Base-by-base conservation (phyloP, 2,329 filamentous ascomycete genomes). In the Paecilomyces formosus region DNA sequence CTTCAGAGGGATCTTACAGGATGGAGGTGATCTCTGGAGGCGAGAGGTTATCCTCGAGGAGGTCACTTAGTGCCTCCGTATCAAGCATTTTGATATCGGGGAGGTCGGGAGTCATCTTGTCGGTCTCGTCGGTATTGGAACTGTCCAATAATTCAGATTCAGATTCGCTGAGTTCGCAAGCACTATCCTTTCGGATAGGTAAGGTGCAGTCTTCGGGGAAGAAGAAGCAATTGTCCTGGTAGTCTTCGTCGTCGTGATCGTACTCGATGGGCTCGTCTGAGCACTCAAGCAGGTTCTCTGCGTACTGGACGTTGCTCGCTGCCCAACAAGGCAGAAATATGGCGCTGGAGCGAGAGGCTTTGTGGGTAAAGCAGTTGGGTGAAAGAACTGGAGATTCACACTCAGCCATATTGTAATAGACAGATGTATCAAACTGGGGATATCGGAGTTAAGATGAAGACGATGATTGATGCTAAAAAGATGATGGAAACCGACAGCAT, bases 41-140 rank as follows among this genome's bases (percentile, higher is more conserved):
- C 18, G 72, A 75, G 8, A 76, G 66, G 56, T 77, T 77, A 62
- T 76, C 75, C 61, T 75, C 71, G 18, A 77, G 62, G 35, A 77
- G 66, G 60, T 75, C 73, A 45, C 72, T 68, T 54, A 77, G 65
- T 31, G 74, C 75, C 66, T 73, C 70, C 22, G 73, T 71, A 62
- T 76, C 74, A 30, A 77, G 66, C 75, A 77, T 77, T 57, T 72
- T 74, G 53, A 77, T 76, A 61, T 75, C 70, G 3, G 75, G 74
- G 30, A 76, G 68, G 49, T 72, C 73, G 54, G 74, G 72, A 55
- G 73, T 72, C 73, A 76, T 75, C 60, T 59, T 70, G 69, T 68
- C 67, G 68, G 64, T 60, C 57, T 57, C 57, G 61, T 62, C 58
- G 26, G 61, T 65, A 50, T 57, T 60, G 52, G 57, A 50, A 55